These are phyloP conservation scores for Cladosporium velox DNA, from an alignment of 2,329 filamentous ascomycete species.

Conservation along the genomic window DNA sequence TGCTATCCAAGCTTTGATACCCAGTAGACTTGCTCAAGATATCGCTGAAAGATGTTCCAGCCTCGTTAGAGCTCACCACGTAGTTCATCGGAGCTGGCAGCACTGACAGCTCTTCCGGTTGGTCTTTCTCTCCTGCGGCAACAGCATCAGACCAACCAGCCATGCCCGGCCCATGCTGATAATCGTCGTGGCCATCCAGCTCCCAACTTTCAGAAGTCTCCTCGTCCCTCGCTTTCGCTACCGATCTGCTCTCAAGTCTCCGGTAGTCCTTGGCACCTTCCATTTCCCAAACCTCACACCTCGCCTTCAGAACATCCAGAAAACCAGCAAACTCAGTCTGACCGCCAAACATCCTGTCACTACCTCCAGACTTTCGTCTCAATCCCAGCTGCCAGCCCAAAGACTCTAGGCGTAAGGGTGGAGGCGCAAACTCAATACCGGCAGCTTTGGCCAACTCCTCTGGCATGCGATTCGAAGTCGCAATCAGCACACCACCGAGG, in stretches of 20 bases:
- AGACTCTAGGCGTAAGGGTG: constrained; percentile 47
- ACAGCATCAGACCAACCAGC: constrained; percentile 23
- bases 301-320: constrained; percentile 71
- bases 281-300: constrained; percentile 85
- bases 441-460: constrained; percentile 76
- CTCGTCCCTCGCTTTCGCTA: constrained; percentile 28
- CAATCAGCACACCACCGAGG: constrained; percentile 75
- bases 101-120: constrained; percentile 9
- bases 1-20: neutral
- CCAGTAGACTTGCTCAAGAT: constrained; percentile 27
- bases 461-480: constrained; percentile 80
- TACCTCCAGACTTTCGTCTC: constrained; percentile 36
- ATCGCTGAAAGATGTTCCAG: constrained; percentile 19
- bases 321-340: constrained; percentile 76
- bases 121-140: constrained; percentile 1
- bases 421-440: constrained; percentile 66
- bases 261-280: constrained; percentile 70
- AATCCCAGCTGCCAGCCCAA: constrained; percentile 36
- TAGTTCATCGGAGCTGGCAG: constrained; percentile 16
- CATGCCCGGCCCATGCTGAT: constrained; percentile 28
- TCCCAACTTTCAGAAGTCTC: constrained; percentile 27
- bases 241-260: constrained; percentile 54
- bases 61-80: neutral
- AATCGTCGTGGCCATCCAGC: constrained; percentile 31
- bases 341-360: constrained; percentile 58